Percentiles rank a stretch among this genome's conserved stretches.
phyloP scores from a whole-genome alignment of 192 early-diverging fungal genomes.

The Entomortierella beljakovae region DNA sequence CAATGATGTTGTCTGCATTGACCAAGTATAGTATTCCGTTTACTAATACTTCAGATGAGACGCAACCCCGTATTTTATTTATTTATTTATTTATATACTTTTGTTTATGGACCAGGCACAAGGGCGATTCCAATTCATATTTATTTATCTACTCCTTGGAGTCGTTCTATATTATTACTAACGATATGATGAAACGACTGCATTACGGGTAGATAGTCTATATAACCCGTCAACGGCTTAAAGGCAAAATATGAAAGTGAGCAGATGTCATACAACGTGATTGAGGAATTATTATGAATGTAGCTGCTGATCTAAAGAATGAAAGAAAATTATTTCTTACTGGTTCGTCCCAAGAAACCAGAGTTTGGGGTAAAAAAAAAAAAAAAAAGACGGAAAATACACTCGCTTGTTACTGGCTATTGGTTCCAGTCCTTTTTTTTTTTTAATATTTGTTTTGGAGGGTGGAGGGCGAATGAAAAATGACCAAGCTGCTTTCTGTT shows the following conservation, averaged over 20 bases:
- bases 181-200: not conserved
- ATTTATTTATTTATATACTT: not conserved
- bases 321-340: not conserved
- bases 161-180: too few species aligned
- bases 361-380: not conserved
- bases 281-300: not conserved
- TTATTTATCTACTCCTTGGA: not conserved
- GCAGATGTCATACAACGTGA: not conserved
- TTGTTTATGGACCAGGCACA: not conserved
- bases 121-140: not conserved
- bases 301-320: too few species aligned
- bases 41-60: not conserved
- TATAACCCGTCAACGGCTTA: not conserved
- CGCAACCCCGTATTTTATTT: not conserved
- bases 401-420: too few species aligned
- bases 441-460: not conserved
- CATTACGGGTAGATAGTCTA: not conserved
- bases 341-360: not conserved
- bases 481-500: not conserved
- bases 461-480: not conserved
- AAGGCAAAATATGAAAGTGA: conserved; percentile 1
- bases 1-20: not conserved
- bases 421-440: not conserved
- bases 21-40: conserved; percentile 5
- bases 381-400: too few species aligned